Base-by-base conservation (phyloP, 441 rosid genomes). In the Pelargonium cotyledonis region DNA sequence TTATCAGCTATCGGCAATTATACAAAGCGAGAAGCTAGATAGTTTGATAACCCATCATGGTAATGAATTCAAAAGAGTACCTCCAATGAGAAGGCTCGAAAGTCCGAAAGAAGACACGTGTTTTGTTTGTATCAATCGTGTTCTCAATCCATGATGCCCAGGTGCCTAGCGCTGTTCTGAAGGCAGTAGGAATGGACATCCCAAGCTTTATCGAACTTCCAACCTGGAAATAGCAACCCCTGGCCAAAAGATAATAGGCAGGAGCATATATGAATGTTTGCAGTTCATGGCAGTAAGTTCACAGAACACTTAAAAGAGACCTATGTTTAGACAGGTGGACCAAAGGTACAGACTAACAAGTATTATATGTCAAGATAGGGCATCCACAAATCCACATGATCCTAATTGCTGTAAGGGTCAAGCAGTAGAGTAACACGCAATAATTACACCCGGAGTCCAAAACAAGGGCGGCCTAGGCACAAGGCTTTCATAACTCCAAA, bases 1-100 rank as follows among this genome's bases (percentile, higher is more conserved):
- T 1, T 0, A 15, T n/a, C 18, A 51, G 58, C 8, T 51, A 14
- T 4, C 16, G 2, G 16, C 5, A 29, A 8, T 31, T 31, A 31
- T 31, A 31, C 35, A 31, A 31, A 31, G 35, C 5, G 35, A 31
- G 35, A 74, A 60, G 15, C 43, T 38, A 7, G 7, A 61, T 6
- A 18, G 53, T 31, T 1, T 31, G 35, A 31, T 31, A 31, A 5
- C 40, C 23, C 14, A 23, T 65, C 49, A 58, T 16, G 49, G 53
- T 38, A 19, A 43, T 51, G 49, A 61, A 3, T 51, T 63, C 73
- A 4, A 57, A 71, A 68, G 40, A 65, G 35, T 73, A 91, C 97
- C 90, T 78, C 97, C 97, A 91, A 66, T 91, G 97, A 11, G 93
- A 85, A 76, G 95, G 83, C 79, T 91, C 97, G 68, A 89, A 89